Evolutionary conservation across 2,329 filamentous ascomycete genomes (phyloP), one percentile per base, ranked within the genome.

Genomic region (Diplocarpon rosae): DNA sequence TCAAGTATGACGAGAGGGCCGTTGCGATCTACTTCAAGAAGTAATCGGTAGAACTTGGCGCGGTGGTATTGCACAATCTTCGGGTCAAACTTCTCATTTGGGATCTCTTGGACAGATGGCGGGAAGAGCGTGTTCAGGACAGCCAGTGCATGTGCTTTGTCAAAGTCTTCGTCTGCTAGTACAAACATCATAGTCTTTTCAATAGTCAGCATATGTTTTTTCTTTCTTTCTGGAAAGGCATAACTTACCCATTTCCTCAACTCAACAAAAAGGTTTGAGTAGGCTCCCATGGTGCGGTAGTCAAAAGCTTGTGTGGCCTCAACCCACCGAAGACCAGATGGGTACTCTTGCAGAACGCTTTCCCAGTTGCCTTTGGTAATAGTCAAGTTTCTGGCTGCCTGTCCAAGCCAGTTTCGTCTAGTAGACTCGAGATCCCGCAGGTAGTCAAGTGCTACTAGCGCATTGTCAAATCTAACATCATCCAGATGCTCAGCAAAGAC

Each of bases 61-160:
- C 57, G 53, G 31, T 58, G 52, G 35, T 43, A 42, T 16, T 53
- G 20, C n/a, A 59, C 28, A 13, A 37, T 36, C 14, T 46, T 46
- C 13, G 45, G 40, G 17, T 47, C 43, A 14, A 59, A 47, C 12
- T 39, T 42, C 24, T 52, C 41, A 24, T 54, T 56, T 2, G 55
- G 54, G 5, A 57, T 38, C 24, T 57, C 50, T 20, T 43, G 47
- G 16, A 54, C 37, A 9, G 38, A 48, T 13, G 58, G 57, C 30
- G 57, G 57, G 17, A 58, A 61, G 1, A 61, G 41, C 1, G 58
- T 59, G 32, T 61, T 61, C 5, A 61, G 48, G 54, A 59, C 55
- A 6, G 57, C 57, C 7, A 53, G 43, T 20, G 42, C 30, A 7
- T 32, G n/a, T n/a, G 14, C 11, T 35, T 39, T 39, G 20, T 35